These are phyloP conservation scores for Penicillium sp. DNA, from an alignment of 2,329 filamentous ascomycete species.

Conservation along the genomic window DNA sequence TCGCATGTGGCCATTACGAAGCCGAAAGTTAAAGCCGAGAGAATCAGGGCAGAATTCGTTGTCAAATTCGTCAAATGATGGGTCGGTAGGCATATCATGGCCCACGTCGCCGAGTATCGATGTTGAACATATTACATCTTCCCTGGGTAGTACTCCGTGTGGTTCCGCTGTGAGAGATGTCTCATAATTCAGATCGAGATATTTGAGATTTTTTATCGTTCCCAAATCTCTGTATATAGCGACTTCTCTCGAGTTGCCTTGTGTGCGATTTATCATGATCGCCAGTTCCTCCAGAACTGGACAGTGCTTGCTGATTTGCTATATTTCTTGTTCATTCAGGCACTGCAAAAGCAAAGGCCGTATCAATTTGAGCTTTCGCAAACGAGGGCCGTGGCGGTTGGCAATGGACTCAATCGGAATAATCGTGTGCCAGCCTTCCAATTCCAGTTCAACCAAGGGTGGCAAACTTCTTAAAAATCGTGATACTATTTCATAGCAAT, in stretches of 20 bases:
- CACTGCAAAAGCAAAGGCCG: background rate
- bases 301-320: background rate
- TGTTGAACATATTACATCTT: background rate
- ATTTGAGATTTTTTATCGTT: background rate
- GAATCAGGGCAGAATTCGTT: background rate
- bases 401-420: background rate
- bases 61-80: slow-evolving; percentile 1
- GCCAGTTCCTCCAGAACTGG: background rate
- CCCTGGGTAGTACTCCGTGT: background rate
- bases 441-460: background rate
- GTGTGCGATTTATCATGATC: background rate
- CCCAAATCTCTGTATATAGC: background rate
- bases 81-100: background rate
- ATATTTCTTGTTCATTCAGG: background rate
- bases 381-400: background rate
- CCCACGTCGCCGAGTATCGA: background rate
- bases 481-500: too few relatives aligned
- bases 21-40: background rate
- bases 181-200: background rate
- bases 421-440: background rate
- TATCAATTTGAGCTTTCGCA: background rate
- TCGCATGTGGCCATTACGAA: slow-evolving; percentile 1
- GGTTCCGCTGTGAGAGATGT: background rate
- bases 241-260: background rate
- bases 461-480: too few relatives aligned